A percentile compares a stretch with the other conserved stretches of the same genome.
Conservation (phyloP, 2,329 filamentous ascomycete genomes). For the Stylonectria norvegica region DNA sequence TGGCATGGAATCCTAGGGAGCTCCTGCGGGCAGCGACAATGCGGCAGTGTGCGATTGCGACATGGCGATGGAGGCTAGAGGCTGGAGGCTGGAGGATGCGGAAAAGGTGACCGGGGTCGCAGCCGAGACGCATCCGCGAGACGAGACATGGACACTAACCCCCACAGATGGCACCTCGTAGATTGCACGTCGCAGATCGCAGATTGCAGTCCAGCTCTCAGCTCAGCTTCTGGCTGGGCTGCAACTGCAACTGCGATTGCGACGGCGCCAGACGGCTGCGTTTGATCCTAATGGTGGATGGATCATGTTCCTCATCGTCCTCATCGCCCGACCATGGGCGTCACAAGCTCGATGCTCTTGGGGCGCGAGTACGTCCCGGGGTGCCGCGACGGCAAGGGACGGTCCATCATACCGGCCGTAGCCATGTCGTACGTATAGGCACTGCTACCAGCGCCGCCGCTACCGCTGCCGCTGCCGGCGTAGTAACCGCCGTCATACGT, state of each 20-base stretch:
- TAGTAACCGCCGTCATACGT: constrained; percentile 49
- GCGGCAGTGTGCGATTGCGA: no score
- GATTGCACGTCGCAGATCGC: neutral
- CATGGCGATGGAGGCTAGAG: no score
- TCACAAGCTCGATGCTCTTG: constrained; percentile 62
- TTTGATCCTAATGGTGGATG: no score
- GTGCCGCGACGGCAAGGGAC: constrained; percentile 55
- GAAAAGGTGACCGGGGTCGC: no score
- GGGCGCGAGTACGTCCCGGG: constrained; percentile 54
- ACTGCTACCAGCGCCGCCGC: constrained; percentile 26
- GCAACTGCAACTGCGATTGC: no score
- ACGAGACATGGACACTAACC: neutral
- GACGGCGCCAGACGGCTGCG: no score
- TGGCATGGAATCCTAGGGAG: no score
- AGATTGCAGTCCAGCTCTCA: neutral
- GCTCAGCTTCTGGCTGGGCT: neutral
- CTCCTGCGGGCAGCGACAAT: no score
- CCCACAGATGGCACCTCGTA: neutral
- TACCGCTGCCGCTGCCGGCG: no score
- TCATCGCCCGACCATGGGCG: constrained; percentile 54
- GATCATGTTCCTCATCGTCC: constrained; percentile 2
- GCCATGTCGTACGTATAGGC: constrained; percentile 38
- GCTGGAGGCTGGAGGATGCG: no score
- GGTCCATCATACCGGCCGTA: constrained; percentile 43
- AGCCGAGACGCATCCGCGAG: neutral